Evolutionary conservation across 163 green algal species (phyloP).

Genomic region (Volvox carteri): DNA sequence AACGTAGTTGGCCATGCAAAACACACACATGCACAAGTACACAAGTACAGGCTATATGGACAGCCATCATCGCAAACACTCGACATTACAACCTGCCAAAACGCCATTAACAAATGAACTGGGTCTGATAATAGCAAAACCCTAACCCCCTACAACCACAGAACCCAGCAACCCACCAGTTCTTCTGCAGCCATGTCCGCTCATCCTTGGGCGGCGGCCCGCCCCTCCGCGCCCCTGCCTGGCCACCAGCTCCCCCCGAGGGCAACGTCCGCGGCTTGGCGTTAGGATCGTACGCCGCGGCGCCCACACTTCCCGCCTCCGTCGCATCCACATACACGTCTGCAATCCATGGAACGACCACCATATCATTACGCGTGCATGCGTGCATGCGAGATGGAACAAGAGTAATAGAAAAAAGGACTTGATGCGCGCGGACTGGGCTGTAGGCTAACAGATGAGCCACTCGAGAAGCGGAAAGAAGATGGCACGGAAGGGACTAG

Average conservation of each 20-base stretch:
- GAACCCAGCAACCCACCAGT: slow-evolving; percentile 25
- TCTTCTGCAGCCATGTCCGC: slow-evolving; percentile 49
- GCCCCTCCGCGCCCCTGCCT: background rate
- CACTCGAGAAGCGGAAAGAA: too few species aligned
- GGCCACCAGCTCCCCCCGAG: background rate
- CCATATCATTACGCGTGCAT: background rate
- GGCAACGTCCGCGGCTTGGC: slow-evolving; percentile 38
- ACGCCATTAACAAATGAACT: background rate
- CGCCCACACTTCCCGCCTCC: background rate
- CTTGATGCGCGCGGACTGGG: background rate
- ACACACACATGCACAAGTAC: too few species aligned
- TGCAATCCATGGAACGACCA: background rate
- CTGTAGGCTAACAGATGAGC: too few species aligned
- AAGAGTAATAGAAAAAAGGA: background rate
- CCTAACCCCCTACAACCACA: background rate
- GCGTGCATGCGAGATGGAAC: background rate
- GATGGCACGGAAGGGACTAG: too few species aligned
- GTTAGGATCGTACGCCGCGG: slow-evolving; percentile 7
- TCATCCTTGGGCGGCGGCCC: slow-evolving; percentile 46
- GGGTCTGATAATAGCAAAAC: background rate
- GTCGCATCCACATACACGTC: background rate
- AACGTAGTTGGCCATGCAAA: too few species aligned
- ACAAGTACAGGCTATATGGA: too few species aligned
- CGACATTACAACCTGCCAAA: background rate
- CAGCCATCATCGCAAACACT: too few species aligned